Base-by-base conservation (phyloP, 208 protist genomes). In the Trypanosoma cruzi region DNA sequence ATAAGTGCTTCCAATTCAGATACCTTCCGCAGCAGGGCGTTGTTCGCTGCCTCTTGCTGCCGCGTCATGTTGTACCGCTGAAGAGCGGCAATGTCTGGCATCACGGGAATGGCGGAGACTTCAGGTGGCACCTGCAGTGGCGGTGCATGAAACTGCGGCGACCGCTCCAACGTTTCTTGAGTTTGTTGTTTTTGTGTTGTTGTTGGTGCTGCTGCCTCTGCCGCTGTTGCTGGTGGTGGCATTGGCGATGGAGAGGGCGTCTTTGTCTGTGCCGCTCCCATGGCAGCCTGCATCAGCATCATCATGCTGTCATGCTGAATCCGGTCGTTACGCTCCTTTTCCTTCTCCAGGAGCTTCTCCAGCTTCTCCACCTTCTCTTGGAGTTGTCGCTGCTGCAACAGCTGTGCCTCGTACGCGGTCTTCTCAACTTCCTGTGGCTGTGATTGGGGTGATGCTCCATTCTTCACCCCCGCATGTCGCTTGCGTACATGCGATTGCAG, bases 401-500 rank as follows among this genome's bases (percentile, higher is more conserved):
- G 20, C 49, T 68, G 34, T 22, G n/a, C 2, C 26, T 75, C 56
- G 13, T 57, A 50, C 22, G 54, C 69, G 0, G 28, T 63, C 37
- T 40, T 50, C 34, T 20, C 37, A n/a, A 50, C 34, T 14, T 42
- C 44, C 40, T 60, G 48, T 32, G 61, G 32, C 22, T 49, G 36
- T 8, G 26, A 16, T 52, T 53, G 31, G 11, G n/a, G 20, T 20
- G 31, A 54, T 48, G 59, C 26, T 42, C 42, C 49, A 18, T 20
- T 26, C 20, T 24, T 49, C 37, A 22, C 44, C 44, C 42, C 54
- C n/a, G n/a, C 29, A 60, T 96, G 90, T 18, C 90, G 78, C 82
- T 96, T 96, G 61, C 91, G 88, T 63, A 96, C 81, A 64, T 96
- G 91, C 37, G 91, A 96, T 72, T 93, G 88, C 58, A 96, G 81